Percentiles rank a stretch among this genome's conserved stretches.
Conservation (phyloP, 306 rosid genomes). For the Hippophae gyantsensis region DNA sequence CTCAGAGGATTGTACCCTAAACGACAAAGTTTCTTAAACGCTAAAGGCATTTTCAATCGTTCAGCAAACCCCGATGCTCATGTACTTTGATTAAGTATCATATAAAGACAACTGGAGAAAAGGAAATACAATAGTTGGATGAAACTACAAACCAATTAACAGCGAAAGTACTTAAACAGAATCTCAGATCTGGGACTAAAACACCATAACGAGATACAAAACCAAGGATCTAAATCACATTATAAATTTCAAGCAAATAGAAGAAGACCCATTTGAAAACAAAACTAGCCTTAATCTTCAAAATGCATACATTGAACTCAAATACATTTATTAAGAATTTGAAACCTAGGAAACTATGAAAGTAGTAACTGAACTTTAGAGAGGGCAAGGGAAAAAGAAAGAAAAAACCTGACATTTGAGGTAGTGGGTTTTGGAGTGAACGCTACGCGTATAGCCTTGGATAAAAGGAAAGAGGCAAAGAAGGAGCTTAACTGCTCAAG, state of each 20-base stretch:
- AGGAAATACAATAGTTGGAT: background rate
- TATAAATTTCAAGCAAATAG: slow-evolving; percentile 9
- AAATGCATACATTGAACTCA: slow-evolving; percentile 14
- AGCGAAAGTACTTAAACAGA: slow-evolving; percentile 18
- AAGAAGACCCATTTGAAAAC: background rate
- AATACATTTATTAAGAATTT: background rate
- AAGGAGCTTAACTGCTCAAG: slow-evolving; percentile 7
- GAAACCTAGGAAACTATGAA: slow-evolving; percentile 9
- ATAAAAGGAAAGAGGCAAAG: slow-evolving; percentile 21
- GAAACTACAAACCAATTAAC: slow-evolving; percentile 8
- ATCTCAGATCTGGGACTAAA: slow-evolving; percentile 49
- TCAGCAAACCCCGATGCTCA: too few species aligned
- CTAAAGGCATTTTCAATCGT: background rate
- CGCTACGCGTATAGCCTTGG: slow-evolving; percentile 16
- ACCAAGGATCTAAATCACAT: slow-evolving; percentile 24
- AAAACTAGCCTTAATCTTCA: slow-evolving; percentile 25
- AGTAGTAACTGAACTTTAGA: slow-evolving; percentile 3
- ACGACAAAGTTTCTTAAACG: background rate
- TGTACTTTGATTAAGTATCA: too few species aligned
- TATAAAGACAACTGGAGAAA: too few species aligned
- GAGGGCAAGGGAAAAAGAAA: slow-evolving; percentile 16
- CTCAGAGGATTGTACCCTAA: background rate
- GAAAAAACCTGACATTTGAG: slow-evolving; percentile 43
- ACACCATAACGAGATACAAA: slow-evolving; percentile 16
- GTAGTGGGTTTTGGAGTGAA: slow-evolving; percentile 18